Conservation (phyloP, 768 basidiomycete genomes). For the Auriscalpium vulgare region DNA sequence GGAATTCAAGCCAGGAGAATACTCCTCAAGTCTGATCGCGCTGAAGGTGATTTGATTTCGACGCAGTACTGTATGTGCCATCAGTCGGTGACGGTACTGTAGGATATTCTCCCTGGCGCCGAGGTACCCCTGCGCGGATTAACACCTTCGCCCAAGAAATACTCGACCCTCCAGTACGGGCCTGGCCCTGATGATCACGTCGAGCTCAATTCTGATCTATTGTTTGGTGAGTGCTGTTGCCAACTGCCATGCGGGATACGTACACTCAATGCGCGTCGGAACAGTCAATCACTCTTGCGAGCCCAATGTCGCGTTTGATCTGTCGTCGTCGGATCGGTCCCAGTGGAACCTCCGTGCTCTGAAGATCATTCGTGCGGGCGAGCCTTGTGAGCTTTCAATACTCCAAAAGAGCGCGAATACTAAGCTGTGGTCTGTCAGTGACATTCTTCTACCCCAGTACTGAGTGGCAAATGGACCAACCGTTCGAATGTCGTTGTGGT, state of each 20-base stretch:
- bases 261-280: neutral
- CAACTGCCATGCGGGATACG: neutral
- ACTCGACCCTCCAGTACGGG: conserved; percentile 48
- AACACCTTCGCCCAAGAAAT: conserved; percentile 31
- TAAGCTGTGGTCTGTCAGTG: conserved; percentile 20
- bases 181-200: conserved; percentile 38
- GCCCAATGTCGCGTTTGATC: conserved; percentile 48
- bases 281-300: conserved; percentile 58
- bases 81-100: neutral
- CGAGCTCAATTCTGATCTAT: conserved; percentile 51
- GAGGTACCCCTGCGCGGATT: conserved; percentile 21
- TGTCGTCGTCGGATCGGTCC: conserved; percentile 31
- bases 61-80: neutral
- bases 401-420: conserved; percentile 11
- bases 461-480: conserved; percentile 63
- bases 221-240: conserved; percentile 37
- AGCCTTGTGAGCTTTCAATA: conserved; percentile 29
- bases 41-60: conserved; percentile 20
- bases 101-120: conserved; percentile 23
- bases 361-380: conserved; percentile 29
- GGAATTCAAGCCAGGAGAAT: conserved; percentile 30
- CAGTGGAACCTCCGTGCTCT: conserved; percentile 45
- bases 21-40: conserved; percentile 28
- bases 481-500: conserved; percentile 48
- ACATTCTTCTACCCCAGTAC: conserved; percentile 63